phyloP scores from a whole-genome alignment of 2,329 filamentous ascomycete species.

The Penicillium hesseltinei region DNA sequence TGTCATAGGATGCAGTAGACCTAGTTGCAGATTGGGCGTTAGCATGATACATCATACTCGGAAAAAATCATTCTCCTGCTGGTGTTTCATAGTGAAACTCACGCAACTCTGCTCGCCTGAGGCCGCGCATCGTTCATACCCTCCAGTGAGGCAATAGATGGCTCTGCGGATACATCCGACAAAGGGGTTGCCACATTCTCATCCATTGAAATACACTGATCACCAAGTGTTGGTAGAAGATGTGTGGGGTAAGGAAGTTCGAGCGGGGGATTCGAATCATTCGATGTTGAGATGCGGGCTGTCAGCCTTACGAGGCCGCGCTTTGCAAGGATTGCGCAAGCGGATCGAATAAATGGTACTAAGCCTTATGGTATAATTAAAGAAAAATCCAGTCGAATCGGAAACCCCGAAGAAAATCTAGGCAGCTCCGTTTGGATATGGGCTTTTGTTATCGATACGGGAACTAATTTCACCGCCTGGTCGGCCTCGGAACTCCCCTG shows the following conservation, averaged over 20 bases:
- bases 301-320: conserved; percentile 23
- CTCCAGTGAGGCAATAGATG: conserved; percentile 10
- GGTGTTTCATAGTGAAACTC: conserved; percentile 3
- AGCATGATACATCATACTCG: not conserved
- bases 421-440: conserved; percentile 17
- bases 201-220: conserved; percentile 14
- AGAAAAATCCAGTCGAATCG: not conserved
- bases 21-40: conserved; percentile 3
- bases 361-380: not conserved
- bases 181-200: conserved; percentile 7
- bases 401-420: conserved; percentile 5
- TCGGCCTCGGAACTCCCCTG: conserved; percentile 16
- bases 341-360: not conserved
- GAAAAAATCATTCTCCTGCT: not conserved
- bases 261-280: conserved; percentile 10
- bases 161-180: conserved; percentile 16
- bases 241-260: conserved; percentile 24
- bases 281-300: conserved; percentile 16
- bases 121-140: conserved; percentile 2
- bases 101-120: conserved; percentile 16
- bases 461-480: conserved; percentile 21
- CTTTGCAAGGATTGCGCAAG: not conserved
- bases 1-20: conserved; percentile 52
- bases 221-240: conserved; percentile 1
- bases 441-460: conserved; percentile 15